phyloP scores from a whole-genome alignment of 2,329 filamentous ascomycete genomes.

The Aureobasidium sp. region DNA sequence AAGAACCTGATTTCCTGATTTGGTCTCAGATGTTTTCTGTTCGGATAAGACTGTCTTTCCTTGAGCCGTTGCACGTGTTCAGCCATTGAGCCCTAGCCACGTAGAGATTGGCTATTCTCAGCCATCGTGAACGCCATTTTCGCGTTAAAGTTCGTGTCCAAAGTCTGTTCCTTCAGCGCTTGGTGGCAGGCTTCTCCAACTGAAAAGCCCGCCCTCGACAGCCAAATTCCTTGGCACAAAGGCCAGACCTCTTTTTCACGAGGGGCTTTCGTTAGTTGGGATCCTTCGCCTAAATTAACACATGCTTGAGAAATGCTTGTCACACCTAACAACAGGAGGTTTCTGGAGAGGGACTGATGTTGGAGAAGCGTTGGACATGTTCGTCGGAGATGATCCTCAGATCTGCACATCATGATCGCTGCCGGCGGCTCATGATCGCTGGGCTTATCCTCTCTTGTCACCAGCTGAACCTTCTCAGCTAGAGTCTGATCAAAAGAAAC shows the following conservation, averaged over 20 bases:
- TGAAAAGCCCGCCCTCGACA: not conserved
- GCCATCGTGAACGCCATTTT: not conserved
- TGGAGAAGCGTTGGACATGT: not conserved
- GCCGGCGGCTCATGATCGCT: not conserved
- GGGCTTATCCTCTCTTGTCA: not conserved
- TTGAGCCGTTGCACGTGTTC: constrained; percentile 6
- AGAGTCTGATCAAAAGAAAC: not conserved
- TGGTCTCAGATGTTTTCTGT: not conserved
- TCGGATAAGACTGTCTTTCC: not conserved
- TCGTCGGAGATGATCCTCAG: not conserved
- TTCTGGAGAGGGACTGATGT: not conserved
- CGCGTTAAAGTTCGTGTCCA: not conserved
- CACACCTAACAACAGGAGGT: not conserved
- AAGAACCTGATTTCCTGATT: not conserved
- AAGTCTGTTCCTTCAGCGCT: not conserved
- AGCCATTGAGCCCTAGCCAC: not conserved
- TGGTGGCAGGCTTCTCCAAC: not conserved
- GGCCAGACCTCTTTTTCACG: not conserved
- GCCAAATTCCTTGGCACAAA: not conserved
- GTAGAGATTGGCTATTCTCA: not conserved
- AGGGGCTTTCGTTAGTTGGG: not conserved
- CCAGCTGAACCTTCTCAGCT: not conserved
- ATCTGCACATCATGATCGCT: not conserved
- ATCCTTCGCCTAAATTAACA: not conserved
- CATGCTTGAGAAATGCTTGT: constrained; percentile 2